Evolutionary conservation across 116 monocot species (phyloP).

Genomic region (Dioscorea cayenensis): DNA sequence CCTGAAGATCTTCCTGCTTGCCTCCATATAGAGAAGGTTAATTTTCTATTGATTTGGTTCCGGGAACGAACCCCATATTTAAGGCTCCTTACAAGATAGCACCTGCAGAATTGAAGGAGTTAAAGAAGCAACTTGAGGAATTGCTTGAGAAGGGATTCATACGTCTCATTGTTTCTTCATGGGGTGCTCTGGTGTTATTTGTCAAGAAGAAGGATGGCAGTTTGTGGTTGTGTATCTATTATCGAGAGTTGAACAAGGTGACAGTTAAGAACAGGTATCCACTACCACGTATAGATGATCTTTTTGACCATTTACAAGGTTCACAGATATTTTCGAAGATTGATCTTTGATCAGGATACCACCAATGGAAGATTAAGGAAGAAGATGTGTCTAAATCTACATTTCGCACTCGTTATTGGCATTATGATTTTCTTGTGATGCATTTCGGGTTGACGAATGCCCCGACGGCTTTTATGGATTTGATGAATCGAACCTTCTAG

Average conservation of each 20-base stretch:
- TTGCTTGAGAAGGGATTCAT: constrained; percentile 1
- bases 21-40: no score
- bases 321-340: background rate
- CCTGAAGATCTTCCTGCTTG: no score
- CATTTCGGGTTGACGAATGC: background rate
- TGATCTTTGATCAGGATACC: background rate
- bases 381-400: background rate
- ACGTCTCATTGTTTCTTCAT: background rate
- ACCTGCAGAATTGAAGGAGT: background rate
- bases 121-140: background rate
- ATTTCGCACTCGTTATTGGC: background rate
- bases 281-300: background rate
- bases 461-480: no score
- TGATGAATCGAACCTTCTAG: background rate
- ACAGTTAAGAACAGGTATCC: background rate
- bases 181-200: no score
- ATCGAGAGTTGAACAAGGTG: background rate
- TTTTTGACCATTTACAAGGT: background rate
- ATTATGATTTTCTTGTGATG: constrained; percentile 4
- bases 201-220: no score
- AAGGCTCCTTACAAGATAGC: constrained; percentile 1
- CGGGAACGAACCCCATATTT: background rate
- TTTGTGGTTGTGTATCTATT: no score
- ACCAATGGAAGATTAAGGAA: background rate
- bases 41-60: no score